phyloP scores from a whole-genome alignment of 495 filamentous ascomycete species.

The Thozetella sp. region DNA sequence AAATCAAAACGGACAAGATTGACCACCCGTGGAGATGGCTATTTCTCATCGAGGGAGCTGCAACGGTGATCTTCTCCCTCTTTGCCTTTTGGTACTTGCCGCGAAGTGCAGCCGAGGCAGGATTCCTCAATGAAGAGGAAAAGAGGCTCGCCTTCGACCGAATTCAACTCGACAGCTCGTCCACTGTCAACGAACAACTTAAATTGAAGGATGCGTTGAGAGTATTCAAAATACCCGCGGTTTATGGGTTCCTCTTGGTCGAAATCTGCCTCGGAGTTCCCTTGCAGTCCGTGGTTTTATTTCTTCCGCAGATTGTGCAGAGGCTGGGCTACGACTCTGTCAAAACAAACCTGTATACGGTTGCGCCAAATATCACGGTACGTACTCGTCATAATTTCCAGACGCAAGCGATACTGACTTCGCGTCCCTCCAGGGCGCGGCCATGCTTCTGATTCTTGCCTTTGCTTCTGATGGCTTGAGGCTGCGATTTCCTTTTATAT shows the following conservation, averaged over 20 bases:
- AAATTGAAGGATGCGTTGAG: constrained; percentile 62
- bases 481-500: constrained; percentile 72
- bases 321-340: constrained; percentile 63
- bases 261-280: constrained; percentile 79
- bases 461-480: constrained; percentile 65
- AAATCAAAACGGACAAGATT: constrained; percentile 58
- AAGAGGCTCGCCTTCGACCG: constrained; percentile 71
- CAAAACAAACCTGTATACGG: constrained; percentile 77
- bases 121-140: constrained; percentile 65
- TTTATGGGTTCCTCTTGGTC: constrained; percentile 65
- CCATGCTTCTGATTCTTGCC: constrained; percentile 70
- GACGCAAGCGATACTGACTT: no score
- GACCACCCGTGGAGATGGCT: constrained; percentile 70
- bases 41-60: constrained; percentile 72
- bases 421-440: no score
- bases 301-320: constrained; percentile 72
- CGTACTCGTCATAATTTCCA: no score
- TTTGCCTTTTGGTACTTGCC: constrained; percentile 75
- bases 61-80: constrained; percentile 63
- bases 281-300: constrained; percentile 69
- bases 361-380: constrained; percentile 69
- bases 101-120: constrained; percentile 60
- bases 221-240: constrained; percentile 64
- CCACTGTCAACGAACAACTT: constrained; percentile 71
- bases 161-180: constrained; percentile 73